These are phyloP conservation scores for Ceratobasidium sp. DNA, from an alignment of 1,284 basidiomycete species.

Conservation along the genomic window DNA sequence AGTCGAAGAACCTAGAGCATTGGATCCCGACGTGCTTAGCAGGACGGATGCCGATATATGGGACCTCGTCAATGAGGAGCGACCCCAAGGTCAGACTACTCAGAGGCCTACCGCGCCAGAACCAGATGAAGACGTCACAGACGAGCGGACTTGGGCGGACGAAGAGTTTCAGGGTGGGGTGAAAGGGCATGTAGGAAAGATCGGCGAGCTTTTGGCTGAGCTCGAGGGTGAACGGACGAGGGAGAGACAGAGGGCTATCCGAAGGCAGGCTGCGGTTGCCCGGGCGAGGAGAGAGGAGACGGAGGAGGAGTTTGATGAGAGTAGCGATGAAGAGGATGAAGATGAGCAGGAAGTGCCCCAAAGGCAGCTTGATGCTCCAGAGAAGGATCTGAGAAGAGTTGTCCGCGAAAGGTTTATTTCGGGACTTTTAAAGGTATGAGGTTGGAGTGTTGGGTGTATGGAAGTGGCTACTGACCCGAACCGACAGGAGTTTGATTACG, in stretches of 20 bases:
- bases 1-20: conserved; percentile 40
- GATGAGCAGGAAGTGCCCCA: conserved; percentile 52
- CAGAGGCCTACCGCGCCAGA: conserved; percentile 63
- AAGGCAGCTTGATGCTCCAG: conserved; percentile 61
- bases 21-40: conserved; percentile 46
- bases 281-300: conserved; percentile 66
- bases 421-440: conserved; percentile 76
- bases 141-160: conserved; percentile 78
- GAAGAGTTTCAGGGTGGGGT: conserved; percentile 71
- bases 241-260: conserved; percentile 68
- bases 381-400: conserved; percentile 55
- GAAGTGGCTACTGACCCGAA: conserved; percentile 17
- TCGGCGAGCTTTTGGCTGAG: conserved; percentile 73
- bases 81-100: conserved; percentile 33
- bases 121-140: conserved; percentile 68
- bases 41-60: conserved; percentile 39
- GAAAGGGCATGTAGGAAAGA: conserved; percentile 72
- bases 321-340: conserved; percentile 65
- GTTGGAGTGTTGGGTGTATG: conserved; percentile 27
- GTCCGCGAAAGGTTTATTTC: conserved; percentile 81
- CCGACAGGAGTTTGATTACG: conserved; percentile 75
- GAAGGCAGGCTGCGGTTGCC: conserved; percentile 62
- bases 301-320: conserved; percentile 74
- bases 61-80: conserved; percentile 39
- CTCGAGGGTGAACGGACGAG: conserved; percentile 82